Evolutionary conservation across 1,284 basidiomycete species (phyloP).

Genomic region (Prillingera fragicola): DNA sequence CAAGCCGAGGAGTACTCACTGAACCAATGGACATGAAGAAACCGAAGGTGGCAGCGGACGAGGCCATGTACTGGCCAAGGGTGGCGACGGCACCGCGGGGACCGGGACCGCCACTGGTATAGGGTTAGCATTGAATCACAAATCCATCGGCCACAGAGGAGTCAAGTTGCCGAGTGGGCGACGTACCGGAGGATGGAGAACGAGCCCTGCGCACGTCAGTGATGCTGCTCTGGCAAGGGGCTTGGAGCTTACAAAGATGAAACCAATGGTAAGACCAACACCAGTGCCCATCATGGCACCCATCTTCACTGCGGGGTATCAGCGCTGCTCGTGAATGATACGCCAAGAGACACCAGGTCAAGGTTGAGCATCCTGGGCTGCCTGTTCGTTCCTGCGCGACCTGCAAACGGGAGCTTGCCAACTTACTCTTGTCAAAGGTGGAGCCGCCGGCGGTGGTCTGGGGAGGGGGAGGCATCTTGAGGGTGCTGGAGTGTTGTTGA

Average conservation of each 20-base stretch:
- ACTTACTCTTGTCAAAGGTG: constrained; percentile 44
- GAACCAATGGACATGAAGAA: constrained; percentile 50
- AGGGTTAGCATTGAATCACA: background rate
- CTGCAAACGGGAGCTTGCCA: too few relatives aligned
- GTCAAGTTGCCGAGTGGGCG: background rate
- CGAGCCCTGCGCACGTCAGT: constrained; percentile 13
- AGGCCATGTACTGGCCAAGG: constrained; percentile 87
- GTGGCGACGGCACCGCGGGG: constrained; percentile 79
- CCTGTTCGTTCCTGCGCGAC: background rate
- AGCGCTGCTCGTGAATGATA: background rate
- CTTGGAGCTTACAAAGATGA: constrained; percentile 63
- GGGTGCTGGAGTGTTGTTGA: background rate
- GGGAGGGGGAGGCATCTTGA: constrained; percentile 45
- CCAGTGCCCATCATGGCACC: constrained; percentile 82
- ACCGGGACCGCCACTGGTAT: constrained; percentile 69
- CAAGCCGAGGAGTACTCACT: constrained; percentile 24
- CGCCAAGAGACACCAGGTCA: background rate
- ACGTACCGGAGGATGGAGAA: constrained; percentile 79
- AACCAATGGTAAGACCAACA: constrained; percentile 90
- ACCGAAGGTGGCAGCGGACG: constrained; percentile 48
- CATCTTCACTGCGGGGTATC: constrained; percentile 59
- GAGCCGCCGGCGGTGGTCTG: constrained; percentile 37
- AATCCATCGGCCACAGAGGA: background rate
- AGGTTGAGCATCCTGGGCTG: background rate
- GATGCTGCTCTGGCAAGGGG: too few relatives aligned